phyloP scores from a whole-genome alignment of 2,329 filamentous ascomycete genomes.

The Ascomycota sp. region DNA sequence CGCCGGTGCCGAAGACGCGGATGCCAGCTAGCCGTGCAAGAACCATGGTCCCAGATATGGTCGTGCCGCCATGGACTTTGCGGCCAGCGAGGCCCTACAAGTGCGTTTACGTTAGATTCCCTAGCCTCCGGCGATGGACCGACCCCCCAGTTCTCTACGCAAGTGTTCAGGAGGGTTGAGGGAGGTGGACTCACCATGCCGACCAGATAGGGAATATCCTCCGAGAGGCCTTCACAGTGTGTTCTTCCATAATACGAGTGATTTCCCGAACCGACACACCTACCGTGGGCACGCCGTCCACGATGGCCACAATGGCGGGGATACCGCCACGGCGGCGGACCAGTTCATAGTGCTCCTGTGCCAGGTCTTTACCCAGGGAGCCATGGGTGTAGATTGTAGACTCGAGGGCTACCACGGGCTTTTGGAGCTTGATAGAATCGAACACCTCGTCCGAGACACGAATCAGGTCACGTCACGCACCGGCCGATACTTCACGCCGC shows the following conservation, averaged over 20 bases:
- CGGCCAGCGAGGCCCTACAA: slow-evolving; percentile 40
- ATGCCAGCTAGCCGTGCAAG: slow-evolving; percentile 75
- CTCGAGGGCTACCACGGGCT: slow-evolving; percentile 81
- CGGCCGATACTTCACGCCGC: background rate
- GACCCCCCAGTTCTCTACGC: no score
- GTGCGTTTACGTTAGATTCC: background rate
- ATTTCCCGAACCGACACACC: slow-evolving; percentile 58
- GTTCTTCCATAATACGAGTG: slow-evolving; percentile 42
- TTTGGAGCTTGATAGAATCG: slow-evolving; percentile 51
- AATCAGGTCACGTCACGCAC: slow-evolving; percentile 23
- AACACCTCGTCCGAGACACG: slow-evolving; percentile 64
- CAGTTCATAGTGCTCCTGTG: slow-evolving; percentile 66
- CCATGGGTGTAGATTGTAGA: slow-evolving; percentile 96
- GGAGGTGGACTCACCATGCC: slow-evolving; percentile 38
- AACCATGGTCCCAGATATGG: slow-evolving; percentile 82
- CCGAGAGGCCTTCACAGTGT: slow-evolving; percentile 66
- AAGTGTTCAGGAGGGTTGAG: background rate
- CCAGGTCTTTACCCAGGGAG: slow-evolving; percentile 48
- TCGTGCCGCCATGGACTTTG: slow-evolving; percentile 71
- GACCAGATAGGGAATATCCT: slow-evolving; percentile 69
- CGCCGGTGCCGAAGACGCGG: slow-evolving; percentile 82
- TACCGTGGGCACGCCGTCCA: slow-evolving; percentile 66
- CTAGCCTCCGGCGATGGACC: no score
- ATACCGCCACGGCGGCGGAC: slow-evolving; percentile 66
- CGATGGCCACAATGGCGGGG: slow-evolving; percentile 76